phyloP scores from a whole-genome alignment of 495 filamentous ascomycete genomes.

The Penicillium verhagenii region DNA sequence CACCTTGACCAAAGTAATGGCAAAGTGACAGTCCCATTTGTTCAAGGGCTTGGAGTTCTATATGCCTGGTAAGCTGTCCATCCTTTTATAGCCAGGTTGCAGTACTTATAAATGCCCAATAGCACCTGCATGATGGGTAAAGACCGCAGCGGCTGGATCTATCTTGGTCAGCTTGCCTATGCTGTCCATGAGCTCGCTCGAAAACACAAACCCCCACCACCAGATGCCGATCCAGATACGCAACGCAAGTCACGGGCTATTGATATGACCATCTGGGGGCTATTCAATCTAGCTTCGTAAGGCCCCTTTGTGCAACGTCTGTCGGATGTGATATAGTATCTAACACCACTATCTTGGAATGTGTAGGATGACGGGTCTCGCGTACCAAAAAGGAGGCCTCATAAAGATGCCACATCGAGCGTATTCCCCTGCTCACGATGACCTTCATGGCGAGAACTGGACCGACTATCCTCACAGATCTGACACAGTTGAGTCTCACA shows the following conservation, averaged over 20 bases:
- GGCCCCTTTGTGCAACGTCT: not conserved
- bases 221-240: conserved; percentile 17
- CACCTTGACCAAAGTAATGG: conserved; percentile 15
- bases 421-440: conserved; percentile 11
- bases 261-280: conserved; percentile 32
- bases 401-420: conserved; percentile 11
- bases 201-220: conserved; percentile 4
- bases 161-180: conserved; percentile 26
- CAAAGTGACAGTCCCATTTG: conserved; percentile 4
- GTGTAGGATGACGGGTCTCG: conserved; percentile 21
- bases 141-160: conserved; percentile 34
- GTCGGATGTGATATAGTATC: not conserved
- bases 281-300: conserved; percentile 33
- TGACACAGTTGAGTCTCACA: conserved; percentile 24
- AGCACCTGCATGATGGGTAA: conserved; percentile 34
- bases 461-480: conserved; percentile 26
- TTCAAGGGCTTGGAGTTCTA: conserved; percentile 17
- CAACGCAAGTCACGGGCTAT: conserved; percentile 10
- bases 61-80: conserved; percentile 6
- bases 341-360: not conserved
- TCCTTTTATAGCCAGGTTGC: not conserved
- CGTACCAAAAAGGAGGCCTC: conserved; percentile 26
- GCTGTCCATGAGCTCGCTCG: conserved; percentile 20
- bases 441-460: conserved; percentile 29
- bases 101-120: not conserved